phyloP scores from a whole-genome alignment of 768 basidiomycete genomes.

The Lactarius evosmus region DNA sequence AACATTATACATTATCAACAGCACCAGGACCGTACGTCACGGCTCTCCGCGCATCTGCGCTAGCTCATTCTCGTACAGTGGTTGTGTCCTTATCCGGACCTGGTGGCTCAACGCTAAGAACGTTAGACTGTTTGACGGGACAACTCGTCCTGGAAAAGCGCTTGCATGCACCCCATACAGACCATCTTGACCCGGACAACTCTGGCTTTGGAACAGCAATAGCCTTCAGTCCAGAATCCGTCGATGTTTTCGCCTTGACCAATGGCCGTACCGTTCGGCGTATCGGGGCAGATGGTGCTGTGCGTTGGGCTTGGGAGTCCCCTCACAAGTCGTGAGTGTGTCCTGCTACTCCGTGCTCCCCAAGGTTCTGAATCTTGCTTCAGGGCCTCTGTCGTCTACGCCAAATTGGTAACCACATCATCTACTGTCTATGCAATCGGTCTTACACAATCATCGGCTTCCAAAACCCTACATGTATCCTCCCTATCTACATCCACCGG shows the following conservation, averaged over 20 bases:
- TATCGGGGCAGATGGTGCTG: slow-evolving; percentile 52
- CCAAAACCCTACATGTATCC: slow-evolving; percentile 66
- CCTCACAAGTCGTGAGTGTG: slow-evolving; percentile 59
- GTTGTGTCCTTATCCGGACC: slow-evolving; percentile 74
- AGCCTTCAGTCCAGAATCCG: slow-evolving; percentile 38
- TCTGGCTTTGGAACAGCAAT: slow-evolving; percentile 62
- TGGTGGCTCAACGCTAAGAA: slow-evolving; percentile 63
- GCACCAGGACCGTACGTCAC: slow-evolving; percentile 51
- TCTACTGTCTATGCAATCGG: slow-evolving; percentile 55
- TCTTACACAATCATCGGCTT: slow-evolving; percentile 41
- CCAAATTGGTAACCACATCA: slow-evolving; percentile 54
- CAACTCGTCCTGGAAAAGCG: slow-evolving; percentile 61
- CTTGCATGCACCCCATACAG: slow-evolving; percentile 47
- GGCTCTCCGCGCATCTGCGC: neutral
- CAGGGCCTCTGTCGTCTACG: slow-evolving; percentile 65
- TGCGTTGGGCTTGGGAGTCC: slow-evolving; percentile 70
- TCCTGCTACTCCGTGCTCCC: neutral
- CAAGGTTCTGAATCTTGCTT: slow-evolving; percentile 9
- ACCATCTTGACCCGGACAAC: slow-evolving; percentile 48
- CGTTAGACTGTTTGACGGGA: slow-evolving; percentile 64
- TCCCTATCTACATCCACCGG: slow-evolving; percentile 56
- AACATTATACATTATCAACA: slow-evolving; percentile 61
- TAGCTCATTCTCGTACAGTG: slow-evolving; percentile 39
- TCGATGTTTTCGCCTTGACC: slow-evolving; percentile 50
- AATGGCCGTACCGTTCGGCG: slow-evolving; percentile 58